phyloP scores from a whole-genome alignment of 2,329 filamentous ascomycete species.

The Trichoderma arundinaceum region DNA sequence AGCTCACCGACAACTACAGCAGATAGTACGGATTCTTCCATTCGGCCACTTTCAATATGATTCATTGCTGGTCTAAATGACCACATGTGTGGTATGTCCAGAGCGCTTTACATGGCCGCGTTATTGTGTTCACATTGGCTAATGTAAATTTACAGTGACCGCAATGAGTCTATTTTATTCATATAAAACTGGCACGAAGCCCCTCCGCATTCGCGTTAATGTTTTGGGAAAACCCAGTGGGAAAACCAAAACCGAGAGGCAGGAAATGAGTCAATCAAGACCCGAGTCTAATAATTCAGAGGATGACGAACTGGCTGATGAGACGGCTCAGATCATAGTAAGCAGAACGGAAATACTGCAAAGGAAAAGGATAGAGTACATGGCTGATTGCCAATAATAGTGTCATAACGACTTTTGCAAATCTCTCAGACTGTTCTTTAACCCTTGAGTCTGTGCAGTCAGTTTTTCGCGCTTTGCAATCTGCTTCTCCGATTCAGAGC shows the following conservation, averaged over 20 bases:
- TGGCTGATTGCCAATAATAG: background rate
- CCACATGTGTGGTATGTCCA: too few species aligned
- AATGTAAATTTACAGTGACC: background rate
- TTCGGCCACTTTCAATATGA: too few species aligned
- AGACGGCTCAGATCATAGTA: background rate
- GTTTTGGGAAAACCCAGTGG: slow-evolving; percentile 17
- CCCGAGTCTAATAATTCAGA: background rate
- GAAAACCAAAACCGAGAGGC: slow-evolving; percentile 17
- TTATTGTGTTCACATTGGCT: background rate
- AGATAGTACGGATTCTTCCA: too few species aligned
- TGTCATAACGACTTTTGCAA: background rate
- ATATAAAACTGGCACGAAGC: too few species aligned
- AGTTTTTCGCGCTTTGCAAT: background rate
- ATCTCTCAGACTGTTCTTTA: slow-evolving; percentile 8
- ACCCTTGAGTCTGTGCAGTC: background rate
- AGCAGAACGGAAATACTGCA: background rate
- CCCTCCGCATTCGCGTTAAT: slow-evolving; percentile 13
- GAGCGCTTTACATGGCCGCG: background rate
- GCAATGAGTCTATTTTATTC: background rate
- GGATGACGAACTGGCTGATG: background rate
- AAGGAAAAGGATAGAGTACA: background rate
- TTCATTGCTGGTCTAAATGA: background rate
- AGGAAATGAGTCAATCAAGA: background rate
- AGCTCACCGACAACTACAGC: too few species aligned
- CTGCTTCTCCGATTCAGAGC: slow-evolving; percentile 10